Evolutionary conservation across 768 basidiomycete species (phyloP).

Genomic region (Coprinopsis cinerea): DNA sequence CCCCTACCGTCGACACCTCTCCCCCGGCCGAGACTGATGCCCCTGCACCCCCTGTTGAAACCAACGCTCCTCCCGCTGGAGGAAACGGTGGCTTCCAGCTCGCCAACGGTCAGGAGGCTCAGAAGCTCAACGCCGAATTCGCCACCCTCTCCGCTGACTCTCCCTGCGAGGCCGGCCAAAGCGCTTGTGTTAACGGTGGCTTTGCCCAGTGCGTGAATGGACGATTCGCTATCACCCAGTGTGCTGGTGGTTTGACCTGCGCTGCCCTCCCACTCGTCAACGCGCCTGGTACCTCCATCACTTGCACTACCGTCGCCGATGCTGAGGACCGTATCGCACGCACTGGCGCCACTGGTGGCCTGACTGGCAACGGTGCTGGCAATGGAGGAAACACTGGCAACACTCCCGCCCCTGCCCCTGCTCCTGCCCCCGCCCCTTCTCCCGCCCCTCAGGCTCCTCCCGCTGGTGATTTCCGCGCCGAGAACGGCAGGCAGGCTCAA

Average conservation of each 20-base stretch:
- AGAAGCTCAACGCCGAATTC: constrained; percentile 49
- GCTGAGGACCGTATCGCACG: constrained; percentile 36
- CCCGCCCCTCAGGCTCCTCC: constrained; percentile 12
- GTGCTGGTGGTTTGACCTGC: constrained; percentile 33
- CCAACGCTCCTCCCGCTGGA: constrained; percentile 15
- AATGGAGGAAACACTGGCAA: background rate
- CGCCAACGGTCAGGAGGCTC: constrained; percentile 45
- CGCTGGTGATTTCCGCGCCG: constrained; percentile 24
- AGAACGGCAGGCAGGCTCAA: constrained; percentile 49
- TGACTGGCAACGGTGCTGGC: background rate
- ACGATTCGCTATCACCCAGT: constrained; percentile 35
- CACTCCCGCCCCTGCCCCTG: background rate
- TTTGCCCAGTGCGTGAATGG: constrained; percentile 52
- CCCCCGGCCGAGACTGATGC: constrained; percentile 10
- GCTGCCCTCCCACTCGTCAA: constrained; percentile 52
- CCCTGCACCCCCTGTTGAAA: constrained; percentile 14
- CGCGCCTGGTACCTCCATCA: constrained; percentile 43
- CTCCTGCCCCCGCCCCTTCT: background rate
- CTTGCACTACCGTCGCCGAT: constrained; percentile 45
- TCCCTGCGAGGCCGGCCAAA: constrained; percentile 35
- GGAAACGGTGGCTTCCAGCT: constrained; percentile 25
- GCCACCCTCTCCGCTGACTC: constrained; percentile 37
- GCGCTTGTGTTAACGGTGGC: constrained; percentile 37
- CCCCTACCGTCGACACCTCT: constrained; percentile 12
- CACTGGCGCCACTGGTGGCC: constrained; percentile 25